Evolutionary conservation across 768 basidiomycete species (phyloP), one percentile per base, ranked within the genome.

Genomic region (Fomitopsis pulvina): DNA sequence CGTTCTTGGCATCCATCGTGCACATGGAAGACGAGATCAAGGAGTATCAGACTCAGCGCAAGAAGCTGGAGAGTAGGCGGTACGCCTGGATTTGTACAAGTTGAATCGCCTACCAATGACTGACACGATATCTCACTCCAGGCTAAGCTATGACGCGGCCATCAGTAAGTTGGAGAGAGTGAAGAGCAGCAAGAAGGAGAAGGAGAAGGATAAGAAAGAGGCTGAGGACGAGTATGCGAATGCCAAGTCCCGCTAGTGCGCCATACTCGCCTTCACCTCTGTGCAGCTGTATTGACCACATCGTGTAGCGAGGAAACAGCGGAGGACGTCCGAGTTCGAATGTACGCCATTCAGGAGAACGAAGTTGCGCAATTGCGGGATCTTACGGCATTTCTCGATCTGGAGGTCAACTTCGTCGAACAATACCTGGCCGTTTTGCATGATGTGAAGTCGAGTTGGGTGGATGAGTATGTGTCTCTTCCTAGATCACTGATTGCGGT

Each of bases 1-100:
- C 82, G 4, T 92, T 87, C 60, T 63, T 93, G 22, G 59, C 74
- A 0, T 81, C 87, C 1, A 71, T 92, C 47, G 75, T 82, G 53
- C 73, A 67, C 38, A 83, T 84, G 45, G 72, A 72, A 14, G 85
- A 81, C 8, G 83, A 87, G 25, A 83, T 95, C 61, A 89, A 84
- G 60, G 92, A 92, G 48, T 94, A 88, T 55, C 85, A 92, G 50
- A 62, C 71, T 4, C 74, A 85, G 52, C 78, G 82, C 53, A 95
- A 92, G 77, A 94, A 92, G 63, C 67, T 94, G 14, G 92, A 95
- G 50, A 91, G 85, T 45, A 72, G 90, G 60, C 76, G 89, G 91
- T 87, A 52, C 45, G 73, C 63, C 10, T 42, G 27, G 14, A 16
- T 54, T 32, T 21, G 41, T 8, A 39, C 24, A 21, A 34, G 8